Percentiles rank a stretch among this genome's conserved stretches.
Conservation (phyloP, 306 rosid genomes). For the Inga leiocalycina region DNA sequence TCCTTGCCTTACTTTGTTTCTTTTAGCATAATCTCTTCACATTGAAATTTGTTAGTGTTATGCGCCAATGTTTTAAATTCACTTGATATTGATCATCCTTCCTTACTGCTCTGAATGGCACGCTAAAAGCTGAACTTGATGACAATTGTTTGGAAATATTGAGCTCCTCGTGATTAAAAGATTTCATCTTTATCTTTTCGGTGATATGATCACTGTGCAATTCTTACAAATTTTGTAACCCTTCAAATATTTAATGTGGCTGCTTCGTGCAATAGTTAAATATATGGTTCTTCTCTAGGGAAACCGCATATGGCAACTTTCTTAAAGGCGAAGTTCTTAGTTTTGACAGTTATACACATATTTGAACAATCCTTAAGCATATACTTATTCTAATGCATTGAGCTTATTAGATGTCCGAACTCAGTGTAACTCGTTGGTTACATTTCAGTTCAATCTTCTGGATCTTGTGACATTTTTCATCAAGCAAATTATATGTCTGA, state of each 20-base stretch:
- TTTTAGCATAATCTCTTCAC: neutral
- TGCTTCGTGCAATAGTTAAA: neutral
- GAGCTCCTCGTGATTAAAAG: constrained; percentile 23
- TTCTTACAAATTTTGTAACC: neutral
- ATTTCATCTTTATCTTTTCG: constrained; percentile 19
- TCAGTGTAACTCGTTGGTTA: neutral
- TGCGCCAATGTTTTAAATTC: neutral
- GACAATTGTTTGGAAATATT: constrained; percentile 10
- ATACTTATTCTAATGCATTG: neutral
- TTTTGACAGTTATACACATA: neutral
- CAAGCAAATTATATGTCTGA: neutral
- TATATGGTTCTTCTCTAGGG: neutral
- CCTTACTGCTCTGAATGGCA: neutral
- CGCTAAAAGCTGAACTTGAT: constrained; percentile 4
- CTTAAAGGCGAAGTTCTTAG: neutral
- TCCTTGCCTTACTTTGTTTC: constrained; percentile 6
- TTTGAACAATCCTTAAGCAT: neutral
- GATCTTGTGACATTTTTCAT: neutral
- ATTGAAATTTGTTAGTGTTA: neutral
- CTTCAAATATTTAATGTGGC: neutral
- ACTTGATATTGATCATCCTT: neutral
- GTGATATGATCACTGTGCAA: neutral
- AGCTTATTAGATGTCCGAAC: neutral
- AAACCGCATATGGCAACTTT: constrained; percentile 3
- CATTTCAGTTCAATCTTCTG: neutral